Evolutionary conservation across 1,284 basidiomycete genomes (phyloP), one percentile per base, ranked within the genome.

Genomic region (Mycena sp.): DNA sequence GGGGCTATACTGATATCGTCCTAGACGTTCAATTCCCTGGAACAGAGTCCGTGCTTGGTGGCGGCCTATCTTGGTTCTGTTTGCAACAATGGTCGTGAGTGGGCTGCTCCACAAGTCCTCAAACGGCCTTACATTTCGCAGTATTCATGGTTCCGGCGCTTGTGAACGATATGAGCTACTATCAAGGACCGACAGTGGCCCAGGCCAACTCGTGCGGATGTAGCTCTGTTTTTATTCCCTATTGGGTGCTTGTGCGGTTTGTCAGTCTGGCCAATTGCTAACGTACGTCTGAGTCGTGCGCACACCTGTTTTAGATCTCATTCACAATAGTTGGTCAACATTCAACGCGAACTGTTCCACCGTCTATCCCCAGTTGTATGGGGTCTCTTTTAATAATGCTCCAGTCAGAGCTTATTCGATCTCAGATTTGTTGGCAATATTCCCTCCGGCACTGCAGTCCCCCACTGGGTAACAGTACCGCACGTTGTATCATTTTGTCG

Each of bases 161-260:
- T 17, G 0, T 14, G 11, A 48, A 56, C 50, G 21, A 17, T 17
- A 6, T 29, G 35, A 10, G 28, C 16, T 52, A 44, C 58, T 83
- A 83, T 64, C 62, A 72, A 12, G 78, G 77, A 9, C 81, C 81
- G 12, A 70, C 58, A 5, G 52, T 72, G 30, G 63, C 61, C 0
- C 59, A 71, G 41, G 73, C 76, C 6, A 72, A 77, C 60, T 60
- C 64, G 23, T 81, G 80, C 58, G 71, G 72, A 58, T 81, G 80
- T 65, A 80, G 72, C 59, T 78, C 80, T 4, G 77, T 81, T 4
- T 71, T 74, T 82, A 82, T 60, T 78, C 78, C 1, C 61, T 81
- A 41, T 69, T 80, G 61, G 77, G 78, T 62, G 80, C 80, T 11
- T 83, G 81, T 61, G 76, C 71, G 5, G 73, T 71, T 30, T 82